These are phyloP conservation scores for Acmispon strigosus DNA, from an alignment of 306 rosid genomes.

Conservation along the genomic window DNA sequence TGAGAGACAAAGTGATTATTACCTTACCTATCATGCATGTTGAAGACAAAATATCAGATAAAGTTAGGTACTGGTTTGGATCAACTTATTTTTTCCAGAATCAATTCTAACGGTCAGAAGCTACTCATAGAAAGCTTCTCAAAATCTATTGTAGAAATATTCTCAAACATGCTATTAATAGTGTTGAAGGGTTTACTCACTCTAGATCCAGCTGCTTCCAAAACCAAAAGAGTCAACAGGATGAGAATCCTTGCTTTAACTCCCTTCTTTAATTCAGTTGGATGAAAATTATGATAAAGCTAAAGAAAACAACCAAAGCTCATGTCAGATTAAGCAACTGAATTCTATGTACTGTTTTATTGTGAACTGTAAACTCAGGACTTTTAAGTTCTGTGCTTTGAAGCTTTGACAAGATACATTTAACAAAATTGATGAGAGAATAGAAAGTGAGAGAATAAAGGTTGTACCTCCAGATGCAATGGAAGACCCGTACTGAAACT, in stretches of 20 bases:
- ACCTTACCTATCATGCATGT: constrained; percentile 20
- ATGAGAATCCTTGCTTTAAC: constrained; percentile 16
- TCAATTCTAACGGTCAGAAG: no score
- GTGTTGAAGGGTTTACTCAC: constrained; percentile 33
- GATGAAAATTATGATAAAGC: constrained; percentile 37
- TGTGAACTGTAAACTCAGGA: background rate
- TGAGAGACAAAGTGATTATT: constrained; percentile 17
- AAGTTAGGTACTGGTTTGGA: background rate
- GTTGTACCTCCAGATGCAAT: constrained; percentile 51
- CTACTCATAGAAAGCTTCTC: no score
- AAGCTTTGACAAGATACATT: constrained; percentile 9
- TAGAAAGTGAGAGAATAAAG: constrained; percentile 21
- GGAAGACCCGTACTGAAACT: constrained; percentile 15
- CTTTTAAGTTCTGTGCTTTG: background rate
- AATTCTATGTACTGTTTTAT: constrained; percentile 24
- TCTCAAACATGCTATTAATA: background rate
- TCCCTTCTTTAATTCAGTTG: constrained; percentile 26
- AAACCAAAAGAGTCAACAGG: constrained; percentile 8
- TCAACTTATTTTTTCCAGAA: no score
- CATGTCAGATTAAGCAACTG: constrained; percentile 48
- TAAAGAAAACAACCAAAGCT: constrained; percentile 31
- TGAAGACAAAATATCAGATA: background rate
- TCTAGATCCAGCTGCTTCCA: constrained; percentile 34
- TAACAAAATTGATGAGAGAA: constrained; percentile 13
- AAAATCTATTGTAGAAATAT: no score